Percentiles rank a stretch among this genome's conserved stretches.
phyloP scores from a whole-genome alignment of 2,329 filamentous ascomycete genomes.

The Aspergillus brunneoviolaceus region DNA sequence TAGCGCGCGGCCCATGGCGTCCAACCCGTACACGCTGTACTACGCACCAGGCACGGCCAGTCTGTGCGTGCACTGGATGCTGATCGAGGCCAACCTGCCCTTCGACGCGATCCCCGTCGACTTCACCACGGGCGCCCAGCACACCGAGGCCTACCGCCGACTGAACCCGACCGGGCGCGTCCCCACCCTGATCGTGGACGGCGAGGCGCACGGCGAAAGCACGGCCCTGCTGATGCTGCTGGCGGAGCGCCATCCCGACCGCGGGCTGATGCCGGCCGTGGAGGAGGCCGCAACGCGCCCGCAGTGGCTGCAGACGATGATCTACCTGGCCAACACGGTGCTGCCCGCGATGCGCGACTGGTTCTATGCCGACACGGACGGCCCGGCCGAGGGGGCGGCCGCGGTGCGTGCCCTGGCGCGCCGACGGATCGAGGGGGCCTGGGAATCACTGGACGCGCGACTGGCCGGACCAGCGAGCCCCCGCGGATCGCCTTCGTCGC shows the following conservation, averaged over 20 bases:
- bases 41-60: not conserved
- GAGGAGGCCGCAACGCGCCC: not conserved
- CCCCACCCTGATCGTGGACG: not conserved
- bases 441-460: not conserved
- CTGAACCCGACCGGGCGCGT: not conserved
- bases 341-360: conserved; percentile 1
- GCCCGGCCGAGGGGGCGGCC: not conserved
- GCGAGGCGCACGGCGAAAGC: not conserved
- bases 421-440: not conserved
- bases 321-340: not conserved
- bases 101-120: not conserved
- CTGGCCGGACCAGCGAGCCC: not conserved
- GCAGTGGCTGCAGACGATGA: not conserved
- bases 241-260: not conserved
- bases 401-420: not conserved
- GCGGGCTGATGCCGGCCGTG: not conserved
- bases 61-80: not conserved
- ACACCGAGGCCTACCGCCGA: not conserved
- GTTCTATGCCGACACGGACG: not conserved
- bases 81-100: not conserved
- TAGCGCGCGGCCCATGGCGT: not conserved
- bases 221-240: not conserved
- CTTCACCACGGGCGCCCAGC: not conserved
- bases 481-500: not conserved
- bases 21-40: not conserved